These are phyloP conservation scores for Phytophthora lateralis DNA, from an alignment of 352 stramenopile genomes.

Conservation along the genomic window DNA sequence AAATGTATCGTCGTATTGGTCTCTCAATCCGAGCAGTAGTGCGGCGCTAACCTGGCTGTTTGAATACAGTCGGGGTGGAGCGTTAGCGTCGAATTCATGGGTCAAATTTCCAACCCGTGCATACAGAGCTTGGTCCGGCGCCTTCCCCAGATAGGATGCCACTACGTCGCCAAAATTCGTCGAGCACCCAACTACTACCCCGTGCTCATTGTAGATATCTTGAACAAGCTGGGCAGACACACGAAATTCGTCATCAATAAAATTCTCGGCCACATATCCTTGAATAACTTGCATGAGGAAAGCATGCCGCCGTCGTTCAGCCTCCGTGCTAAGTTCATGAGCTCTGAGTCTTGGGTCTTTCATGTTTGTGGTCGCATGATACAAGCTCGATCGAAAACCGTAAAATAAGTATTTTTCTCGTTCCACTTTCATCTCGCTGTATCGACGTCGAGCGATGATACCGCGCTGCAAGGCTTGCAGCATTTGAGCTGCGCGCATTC, in stretches of 20 bases:
- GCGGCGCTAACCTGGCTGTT: conserved; percentile 55
- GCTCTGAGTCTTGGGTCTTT: conserved; percentile 53
- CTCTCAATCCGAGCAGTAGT: conserved; percentile 53
- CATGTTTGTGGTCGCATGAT: conserved; percentile 38
- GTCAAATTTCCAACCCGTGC: conserved; percentile 9
- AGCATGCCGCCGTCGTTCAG: conserved; percentile 48
- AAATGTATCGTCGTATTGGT: conserved; percentile 73
- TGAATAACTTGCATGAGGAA: conserved; percentile 78
- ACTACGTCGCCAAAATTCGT: conserved; percentile 54
- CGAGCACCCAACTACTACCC: conserved; percentile 67
- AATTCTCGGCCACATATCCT: conserved; percentile 54
- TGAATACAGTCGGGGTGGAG: conserved; percentile 30
- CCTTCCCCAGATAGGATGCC: conserved; percentile 26
- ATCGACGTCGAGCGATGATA: conserved; percentile 57
- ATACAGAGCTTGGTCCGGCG: conserved; percentile 12
- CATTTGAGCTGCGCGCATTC: conserved; percentile 56
- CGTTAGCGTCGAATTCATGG: not conserved
- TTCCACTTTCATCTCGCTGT: conserved; percentile 61
- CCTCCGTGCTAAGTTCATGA: conserved; percentile 39
- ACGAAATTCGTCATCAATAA: conserved; percentile 40
- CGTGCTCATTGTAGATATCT: conserved; percentile 61
- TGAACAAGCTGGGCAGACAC: conserved; percentile 40
- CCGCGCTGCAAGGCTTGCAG: conserved; percentile 75
- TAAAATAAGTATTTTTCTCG: conserved; percentile 64
- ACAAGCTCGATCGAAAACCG: conserved; percentile 67